phyloP scores from a whole-genome alignment of 140 eudicot genomes.

The Oenanthe javanica region DNA sequence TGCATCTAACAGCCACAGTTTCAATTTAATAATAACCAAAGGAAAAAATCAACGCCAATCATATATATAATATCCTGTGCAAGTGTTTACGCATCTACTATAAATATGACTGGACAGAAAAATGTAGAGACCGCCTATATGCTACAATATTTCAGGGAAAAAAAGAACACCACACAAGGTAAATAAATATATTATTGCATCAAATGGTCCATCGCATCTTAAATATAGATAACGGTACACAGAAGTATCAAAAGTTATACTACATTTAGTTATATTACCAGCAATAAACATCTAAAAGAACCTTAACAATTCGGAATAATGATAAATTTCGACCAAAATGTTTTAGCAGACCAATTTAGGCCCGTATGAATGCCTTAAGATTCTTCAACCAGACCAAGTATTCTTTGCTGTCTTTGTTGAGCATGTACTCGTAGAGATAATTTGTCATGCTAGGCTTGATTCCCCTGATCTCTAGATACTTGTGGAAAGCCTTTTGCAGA shows the following conservation, averaged over 20 bases:
- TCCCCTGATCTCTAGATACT: constrained; percentile 89
- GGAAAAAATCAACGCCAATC: too few species aligned
- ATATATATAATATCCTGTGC: too few species aligned
- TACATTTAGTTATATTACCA: not conserved
- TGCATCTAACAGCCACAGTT: not conserved
- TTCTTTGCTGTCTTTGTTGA: constrained; percentile 73
- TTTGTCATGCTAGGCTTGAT: constrained; percentile 66
- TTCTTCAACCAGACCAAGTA: constrained; percentile 71
- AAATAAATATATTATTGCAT: not conserved
- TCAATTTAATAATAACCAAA: too few species aligned
- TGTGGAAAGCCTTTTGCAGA: constrained; percentile 85
- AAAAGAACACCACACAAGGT: too few species aligned
- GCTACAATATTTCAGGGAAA: too few species aligned
- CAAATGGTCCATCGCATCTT: not conserved
- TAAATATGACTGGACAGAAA: too few species aligned
- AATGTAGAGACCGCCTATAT: too few species aligned
- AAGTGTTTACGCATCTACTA: too few species aligned
- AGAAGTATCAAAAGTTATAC: not conserved
- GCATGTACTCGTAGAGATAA: constrained; percentile 77
- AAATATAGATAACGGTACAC: not conserved
- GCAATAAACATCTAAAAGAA: not conserved
- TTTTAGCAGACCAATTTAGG: constrained; percentile 17
- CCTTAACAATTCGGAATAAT: not conserved
- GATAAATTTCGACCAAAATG: not conserved
- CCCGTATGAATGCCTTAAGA: constrained; percentile 69